Base-by-base conservation (phyloP, 2,329 filamentous ascomycete species). In the Mollisiaceae sp. region DNA sequence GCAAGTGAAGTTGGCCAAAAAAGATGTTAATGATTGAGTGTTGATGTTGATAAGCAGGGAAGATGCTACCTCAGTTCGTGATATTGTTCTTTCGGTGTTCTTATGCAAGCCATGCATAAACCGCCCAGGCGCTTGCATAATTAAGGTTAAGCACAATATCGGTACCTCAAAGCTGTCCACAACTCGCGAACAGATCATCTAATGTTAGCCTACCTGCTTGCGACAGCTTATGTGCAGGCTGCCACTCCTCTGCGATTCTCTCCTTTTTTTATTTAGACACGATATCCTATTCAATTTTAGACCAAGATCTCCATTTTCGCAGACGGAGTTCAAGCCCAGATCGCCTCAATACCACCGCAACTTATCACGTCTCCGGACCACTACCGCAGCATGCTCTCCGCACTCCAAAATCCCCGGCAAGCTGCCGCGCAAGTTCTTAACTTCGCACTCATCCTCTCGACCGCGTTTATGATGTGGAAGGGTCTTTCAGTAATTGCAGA, bases 401-500 rank as follows among this genome's bases (percentile, higher is more conserved):
- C 80, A 63, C 79, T 91, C 67, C 78, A 82, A 69, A 88, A 88
- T 74, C 85, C 87, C 56, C 87, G 89, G 69, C 88, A 91, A 75
- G 82, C 89, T 27, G 83, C 89, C 67, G 82, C 86, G 15, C 89
- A 91, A 78, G 75, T 89, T 65, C 85, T 92, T 72, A 91, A 91
- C 77, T 92, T 92, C 75, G 89, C 86, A 39, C 84, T 92, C 65
- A 89, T 92, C 57, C 86, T 92, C 61, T 88, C 86, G 5, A 91
- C 89, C 11, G 89, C 89, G 0, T 91, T 91, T 76, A 91, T 91
- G 89, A 76, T 91, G 74, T 87, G 85, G 90, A 92, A 92, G 78
- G 88, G 87, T 0, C 82, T 92, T 57, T 89, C 86, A 3, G 84
- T 92, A 22, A 80, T 85, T 66, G 85, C 88, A 5, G 85, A 90